Evolutionary conservation across 805 yeast genomes (phyloP), one percentile per base, ranked within the genome.

Genomic region (Saturnispora diversa): DNA sequence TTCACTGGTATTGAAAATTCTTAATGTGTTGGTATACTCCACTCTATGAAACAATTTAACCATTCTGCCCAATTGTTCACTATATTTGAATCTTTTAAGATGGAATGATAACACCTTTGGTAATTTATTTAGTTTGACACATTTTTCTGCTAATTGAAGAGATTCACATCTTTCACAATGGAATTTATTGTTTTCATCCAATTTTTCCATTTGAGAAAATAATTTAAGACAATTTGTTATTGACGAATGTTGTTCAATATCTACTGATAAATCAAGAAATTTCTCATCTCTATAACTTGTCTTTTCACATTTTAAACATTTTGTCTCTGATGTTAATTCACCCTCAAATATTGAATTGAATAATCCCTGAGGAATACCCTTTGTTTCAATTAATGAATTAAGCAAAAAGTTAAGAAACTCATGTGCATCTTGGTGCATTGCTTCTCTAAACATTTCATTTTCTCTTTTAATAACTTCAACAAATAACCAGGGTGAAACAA

Each of bases 371-470:
- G 19, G 19, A 10, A 15, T 15, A 5, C 17, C 40, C 25, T 23
- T 29, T 16, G 39, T 37, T 22, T 37, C 40, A 13, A 41, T 38
- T 13, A 36, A 19, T 5, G 31, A 16, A 59, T 92, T 92, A 39
- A 92, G 66, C 50, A 88, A 58, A 54, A 84, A 88, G 58, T 88
- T 90, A 55, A 88, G 70, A 60, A 92, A 92, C 62, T 92, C 98
- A 61, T 92, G 98, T 5, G 97, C 97, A 66, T 92, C 98, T 57
- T 92, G 98, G 58, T 92, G 98, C 95, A 87, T 88, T 31, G 84
- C 78, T 43, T 86, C 80, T 46, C 95, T 69, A 59, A 92, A 92
- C 52, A 90, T 65, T 50, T 79, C 84, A 56, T 90, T 92, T 49
- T 84, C 88, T 42, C 73, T 73, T 58, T 86, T 90, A 40, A 90